Conservation (phyloP, 306 rosid genomes). For the Rosa chinensis region DNA sequence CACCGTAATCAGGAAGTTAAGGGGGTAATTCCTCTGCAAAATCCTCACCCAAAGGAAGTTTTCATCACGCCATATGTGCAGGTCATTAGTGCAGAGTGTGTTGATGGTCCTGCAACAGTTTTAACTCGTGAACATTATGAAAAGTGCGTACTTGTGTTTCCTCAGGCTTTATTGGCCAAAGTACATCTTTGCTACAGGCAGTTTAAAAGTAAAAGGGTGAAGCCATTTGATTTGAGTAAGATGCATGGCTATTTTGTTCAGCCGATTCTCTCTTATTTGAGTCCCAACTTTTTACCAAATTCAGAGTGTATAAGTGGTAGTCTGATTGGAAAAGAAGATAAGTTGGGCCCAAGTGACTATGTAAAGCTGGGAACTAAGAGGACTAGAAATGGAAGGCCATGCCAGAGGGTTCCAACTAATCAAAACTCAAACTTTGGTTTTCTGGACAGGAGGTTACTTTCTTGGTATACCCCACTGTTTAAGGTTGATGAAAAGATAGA, state of each 20-base stretch:
- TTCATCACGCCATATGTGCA: conserved; percentile 90
- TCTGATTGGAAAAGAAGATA: conserved; percentile 54
- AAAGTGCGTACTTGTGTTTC: conserved; percentile 57
- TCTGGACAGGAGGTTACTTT: conserved; percentile 44
- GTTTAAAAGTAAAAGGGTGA: conserved; percentile 79
- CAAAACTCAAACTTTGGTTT: conserved; percentile 46
- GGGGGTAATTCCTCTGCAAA: conserved; percentile 62
- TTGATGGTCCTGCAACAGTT: conserved; percentile 88
- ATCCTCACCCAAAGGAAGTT: conserved; percentile 91
- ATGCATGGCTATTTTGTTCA: conserved; percentile 82
- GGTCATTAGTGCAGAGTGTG: conserved; percentile 96
- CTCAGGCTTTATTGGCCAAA: conserved; percentile 59
- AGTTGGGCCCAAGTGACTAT: conserved; percentile 49
- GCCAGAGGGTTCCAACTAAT: conserved; percentile 40
- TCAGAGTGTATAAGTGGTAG: conserved; percentile 37
- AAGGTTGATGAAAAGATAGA: conserved; percentile 81
- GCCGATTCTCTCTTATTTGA: conserved; percentile 75
- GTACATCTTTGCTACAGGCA: conserved; percentile 85
- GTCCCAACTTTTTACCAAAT: conserved; percentile 43
- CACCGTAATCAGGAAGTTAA: conserved; percentile 94
- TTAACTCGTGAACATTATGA: conserved; percentile 83
- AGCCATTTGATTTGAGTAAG: conserved; percentile 85
- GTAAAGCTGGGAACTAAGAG: conserved; percentile 67
- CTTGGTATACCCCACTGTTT: conserved; percentile 46
- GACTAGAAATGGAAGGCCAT: conserved; percentile 56